A percentile compares a stretch with the other conserved stretches of the same genome.
Conservation (phyloP, 176 grass and related monocot genomes). For the Oryza coarctata region DNA sequence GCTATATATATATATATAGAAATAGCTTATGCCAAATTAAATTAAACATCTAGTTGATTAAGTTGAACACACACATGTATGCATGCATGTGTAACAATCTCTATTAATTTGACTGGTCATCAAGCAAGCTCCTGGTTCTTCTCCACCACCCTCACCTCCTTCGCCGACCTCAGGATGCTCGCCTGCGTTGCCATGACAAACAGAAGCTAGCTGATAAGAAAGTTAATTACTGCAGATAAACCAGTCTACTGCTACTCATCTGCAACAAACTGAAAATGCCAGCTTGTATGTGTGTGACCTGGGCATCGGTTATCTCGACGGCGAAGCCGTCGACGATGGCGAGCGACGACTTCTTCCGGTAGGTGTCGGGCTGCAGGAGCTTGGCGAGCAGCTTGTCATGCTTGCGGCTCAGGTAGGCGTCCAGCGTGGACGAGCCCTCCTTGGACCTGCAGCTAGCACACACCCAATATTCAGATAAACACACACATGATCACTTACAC, state of each 20-base stretch:
- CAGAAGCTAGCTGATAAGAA: neutral
- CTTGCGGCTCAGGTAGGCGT: constrained; percentile 83
- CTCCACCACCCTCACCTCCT: constrained; percentile 95
- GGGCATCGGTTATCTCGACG: constrained; percentile 69
- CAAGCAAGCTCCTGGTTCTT: constrained; percentile 97
- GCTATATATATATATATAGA: constrained; percentile 23
- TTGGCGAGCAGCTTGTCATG: constrained; percentile 79
- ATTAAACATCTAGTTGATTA: constrained; percentile 35
- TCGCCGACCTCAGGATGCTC: constrained; percentile 55
- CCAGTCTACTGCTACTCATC: neutral
- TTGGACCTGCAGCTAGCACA: constrained; percentile 51
- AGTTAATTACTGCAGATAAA: too few relatives aligned
- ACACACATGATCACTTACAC: neutral
- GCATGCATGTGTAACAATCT: neutral
- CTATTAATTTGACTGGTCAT: constrained; percentile 34
- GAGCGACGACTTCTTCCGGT: constrained; percentile 77
- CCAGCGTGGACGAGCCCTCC: constrained; percentile 67
- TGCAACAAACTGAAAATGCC: neutral
- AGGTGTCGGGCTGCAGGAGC: constrained; percentile 64
- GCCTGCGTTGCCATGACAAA: constrained; percentile 44
- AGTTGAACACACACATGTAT: neutral
- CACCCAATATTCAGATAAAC: neutral
- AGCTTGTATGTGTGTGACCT: constrained; percentile 44
- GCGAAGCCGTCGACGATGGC: constrained; percentile 97
- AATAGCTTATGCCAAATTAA: constrained; percentile 41